phyloP scores from a whole-genome alignment of 805 yeast species.

The Spathaspora sp. region DNA sequence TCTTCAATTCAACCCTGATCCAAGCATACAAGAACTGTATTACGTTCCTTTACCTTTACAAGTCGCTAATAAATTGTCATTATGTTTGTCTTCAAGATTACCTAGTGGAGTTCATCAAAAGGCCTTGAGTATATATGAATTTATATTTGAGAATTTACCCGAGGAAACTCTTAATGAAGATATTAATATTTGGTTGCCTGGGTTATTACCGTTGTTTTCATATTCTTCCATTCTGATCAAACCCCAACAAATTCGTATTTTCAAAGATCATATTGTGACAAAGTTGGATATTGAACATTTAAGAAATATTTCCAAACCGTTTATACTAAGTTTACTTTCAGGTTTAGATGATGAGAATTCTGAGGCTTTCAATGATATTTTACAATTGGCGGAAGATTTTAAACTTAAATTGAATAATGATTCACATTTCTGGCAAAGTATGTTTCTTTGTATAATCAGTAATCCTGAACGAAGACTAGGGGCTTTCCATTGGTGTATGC shows the following conservation, averaged over 20 bases:
- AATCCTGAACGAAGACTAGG: slow-evolving; percentile 82
- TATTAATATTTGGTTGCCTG: slow-evolving; percentile 84
- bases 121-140: slow-evolving; percentile 71
- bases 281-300: slow-evolving; percentile 38
- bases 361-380: slow-evolving; percentile 66
- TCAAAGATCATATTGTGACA: slow-evolving; percentile 49
- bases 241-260: slow-evolving; percentile 66
- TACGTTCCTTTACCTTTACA: slow-evolving; percentile 60
- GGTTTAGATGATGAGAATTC: slow-evolving; percentile 92
- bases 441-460: slow-evolving; percentile 71
- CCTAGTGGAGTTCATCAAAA: slow-evolving; percentile 97
- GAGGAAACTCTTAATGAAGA: slow-evolving; percentile 49
- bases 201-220: slow-evolving; percentile 83
- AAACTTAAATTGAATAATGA: slow-evolving; percentile 58
- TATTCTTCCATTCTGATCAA: slow-evolving; percentile 87
- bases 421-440: slow-evolving; percentile 80
- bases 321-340: slow-evolving; percentile 71
- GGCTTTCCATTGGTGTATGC: slow-evolving; percentile 71
- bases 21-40: slow-evolving; percentile 32
- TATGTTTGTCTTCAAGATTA: slow-evolving; percentile 73
- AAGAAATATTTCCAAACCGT: slow-evolving; percentile 58
- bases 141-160: slow-evolving; percentile 64
- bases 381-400: slow-evolving; percentile 59
- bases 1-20: slow-evolving; percentile 34
- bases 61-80: slow-evolving; percentile 69